Evolutionary conservation across 2,329 filamentous ascomycete genomes (phyloP), one percentile per base, ranked within the genome.

Genomic region (Cryphonectria nitschkei): DNA sequence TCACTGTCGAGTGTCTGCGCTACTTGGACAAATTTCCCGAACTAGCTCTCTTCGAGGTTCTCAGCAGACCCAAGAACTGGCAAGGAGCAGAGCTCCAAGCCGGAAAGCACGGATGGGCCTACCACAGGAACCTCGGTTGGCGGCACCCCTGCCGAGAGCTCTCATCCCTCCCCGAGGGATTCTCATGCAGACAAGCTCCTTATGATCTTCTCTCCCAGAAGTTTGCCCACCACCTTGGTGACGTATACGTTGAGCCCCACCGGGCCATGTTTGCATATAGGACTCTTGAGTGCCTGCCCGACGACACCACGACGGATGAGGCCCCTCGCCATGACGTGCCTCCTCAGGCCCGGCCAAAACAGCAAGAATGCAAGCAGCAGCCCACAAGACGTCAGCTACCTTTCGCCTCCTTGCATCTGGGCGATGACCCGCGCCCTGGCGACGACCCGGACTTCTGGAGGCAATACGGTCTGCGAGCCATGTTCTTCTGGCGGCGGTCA

Each of bases 401-500:
- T 16, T 34, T 72, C 19, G 71, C 62, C 29, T 68, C 71, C 29
- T 16, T 72, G 65, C 43, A 43, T 22, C 34, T 72, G 19, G 71
- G 71, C 14, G 11, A 1, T 29, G 68, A 68, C n/a, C 8, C 7
- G n/a, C 5, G 39, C 5, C 9, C 50, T 8, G 32, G 58, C 22
- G 52, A 34, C 14, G 34, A 16, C 3, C 39, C 32, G n/a, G 8
- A 6, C 29, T 16, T 11, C 6, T 6, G 14, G 32, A 1, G 5
- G 19, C 16, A 22, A 16, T 8, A 4, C 32, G 13, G 3, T 1
- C 60, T 37, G 70, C 3, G 29, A 34, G 54, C 34, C 8, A 54
- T 70, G 2, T 62, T 66, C 34, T 72, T 72, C 52, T 70, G 60
- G 65, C 68, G 68, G 41, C 70, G 52, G 22, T 72, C 63, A 19